Evolutionary conservation across 768 basidiomycete species (phyloP), one percentile per base, ranked within the genome.

Genomic region (Lentinula aciculospora): DNA sequence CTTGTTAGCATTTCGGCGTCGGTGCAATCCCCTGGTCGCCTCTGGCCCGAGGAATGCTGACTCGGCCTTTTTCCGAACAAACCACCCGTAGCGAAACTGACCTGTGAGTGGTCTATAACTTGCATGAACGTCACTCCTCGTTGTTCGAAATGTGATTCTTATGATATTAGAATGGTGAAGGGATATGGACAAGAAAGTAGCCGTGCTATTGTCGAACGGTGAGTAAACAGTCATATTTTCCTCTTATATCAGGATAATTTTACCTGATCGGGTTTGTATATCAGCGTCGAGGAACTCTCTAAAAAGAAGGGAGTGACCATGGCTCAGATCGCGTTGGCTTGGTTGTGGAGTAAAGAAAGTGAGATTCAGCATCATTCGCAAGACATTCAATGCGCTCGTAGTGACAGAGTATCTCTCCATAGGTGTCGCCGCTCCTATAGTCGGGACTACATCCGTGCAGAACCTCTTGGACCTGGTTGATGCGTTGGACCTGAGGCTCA

Each of bases 1-100:
- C 3, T 15, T 21, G 13, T n/a, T 23, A 77, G 63, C 68, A 72
- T 63, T 72, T 75, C 57, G 78, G 78, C 48, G 71, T 76, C 27
- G 79, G 78, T 0, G 64, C 70, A 21, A 76, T 79, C 55, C 77
- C 76, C 7, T 80, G 78, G 78, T 72, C 70, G 15, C 77, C 77
- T 4, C 65, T 75, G 1, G 57, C 25, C 15, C 13, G 29, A 15
- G 58, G 45, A 12, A 27, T 37, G 28, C 12, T 58, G 4, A 49
- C 39, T 9, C 44, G 42, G 19, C 56, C 27, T 1, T 12, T 17
- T 15, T 34, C 29, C 17, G 32, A 55, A 31, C 64, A 67, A 54
- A 71, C 71, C 1, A 64, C 62, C 49, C 67, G 74, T 6, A 59
- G 62, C 1, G n/a, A 21, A 1, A 59, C 60, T 0, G 66, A 67